Percentiles rank a stretch among this genome's conserved stretches.
Evolutionary conservation across 1,139 yeast species (phyloP).

Genomic region (Candida albicans): DNA sequence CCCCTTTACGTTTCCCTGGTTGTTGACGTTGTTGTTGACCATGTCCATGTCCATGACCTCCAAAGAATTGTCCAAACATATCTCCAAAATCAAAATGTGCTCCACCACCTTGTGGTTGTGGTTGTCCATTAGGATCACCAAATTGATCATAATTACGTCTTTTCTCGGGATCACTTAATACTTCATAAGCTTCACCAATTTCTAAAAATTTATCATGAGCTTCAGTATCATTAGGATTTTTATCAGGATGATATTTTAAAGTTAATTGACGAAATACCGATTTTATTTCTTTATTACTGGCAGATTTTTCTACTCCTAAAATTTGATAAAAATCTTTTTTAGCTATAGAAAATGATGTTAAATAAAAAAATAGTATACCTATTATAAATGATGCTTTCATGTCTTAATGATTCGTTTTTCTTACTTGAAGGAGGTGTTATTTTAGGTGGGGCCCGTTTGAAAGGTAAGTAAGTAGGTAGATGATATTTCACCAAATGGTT

Average conservation of each 20-base stretch:
- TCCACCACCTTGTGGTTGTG: conserved; percentile 28
- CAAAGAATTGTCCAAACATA: conserved; percentile 74
- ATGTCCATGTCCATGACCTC: conserved; percentile 38
- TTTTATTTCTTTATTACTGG: conserved; percentile 80
- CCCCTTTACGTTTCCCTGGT: conserved; percentile 61
- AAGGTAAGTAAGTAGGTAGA: too few relatives aligned
- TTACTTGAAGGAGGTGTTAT: too few relatives aligned
- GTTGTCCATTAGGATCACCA: conserved; percentile 79
- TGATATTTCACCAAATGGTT: too few relatives aligned
- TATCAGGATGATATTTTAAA: conserved; percentile 92
- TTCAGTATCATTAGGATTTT: conserved; percentile 69
- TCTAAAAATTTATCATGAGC: conserved; percentile 88
- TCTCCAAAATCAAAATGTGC: conserved; percentile 47
- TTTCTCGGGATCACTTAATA: conserved; percentile 73
- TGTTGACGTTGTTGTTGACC: conserved; percentile 25
- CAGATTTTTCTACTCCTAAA: conserved; percentile 69
- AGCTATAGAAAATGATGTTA: conserved; percentile 10
- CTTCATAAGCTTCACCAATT: conserved; percentile 92
- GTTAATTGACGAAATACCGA: conserved; percentile 82
- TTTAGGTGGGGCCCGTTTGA: too few relatives aligned
- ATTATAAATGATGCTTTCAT: conserved; percentile 6
- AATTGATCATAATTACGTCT: conserved; percentile 69
- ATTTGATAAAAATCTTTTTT: conserved; percentile 35
- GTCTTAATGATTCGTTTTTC: neutral
- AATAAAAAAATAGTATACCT: conserved; percentile 8